Evolutionary conservation across 257 asterid species (phyloP), one percentile per base, ranked within the genome.

Genomic region (Solanum corneliomulleri): DNA sequence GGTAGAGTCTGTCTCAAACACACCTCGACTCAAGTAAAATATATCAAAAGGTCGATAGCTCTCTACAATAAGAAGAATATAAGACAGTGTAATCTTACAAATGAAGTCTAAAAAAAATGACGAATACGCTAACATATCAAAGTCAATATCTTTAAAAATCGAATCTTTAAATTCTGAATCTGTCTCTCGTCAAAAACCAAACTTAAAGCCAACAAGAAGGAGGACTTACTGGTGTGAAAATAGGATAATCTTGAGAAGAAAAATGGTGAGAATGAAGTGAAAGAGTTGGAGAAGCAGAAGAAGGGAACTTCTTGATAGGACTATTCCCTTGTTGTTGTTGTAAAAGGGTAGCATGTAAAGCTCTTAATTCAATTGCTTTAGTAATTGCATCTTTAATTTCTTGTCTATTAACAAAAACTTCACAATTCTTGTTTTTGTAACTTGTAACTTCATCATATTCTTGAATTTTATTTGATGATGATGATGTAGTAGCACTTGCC

Each of bases 191-290:
- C n/a, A 18, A 16, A 52, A 52, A 18, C 10, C 23, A 52, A 16
- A 52, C 45, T 7, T 90, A 25, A 70, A 35, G 75, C 93, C 94
- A 47, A 62, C 12, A 5, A 76, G 70, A 3, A 5, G 14, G 13
- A 31, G 11, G 27, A 91, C 94, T 94, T 87, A 97, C 99, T 9
- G 98, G 98, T 76, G 98, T 95, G 33, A 97, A 97, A 92, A 95
- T 96, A 23, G 98, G 98, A 89, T 95, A 97, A 87, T 97, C 99
- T 56, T 94, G 98, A 0, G 99, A 94, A 21, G 98, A 94, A 11
- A 97, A 89, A 81, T 93, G 91, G 11, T 93, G 91, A 49, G 88
- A 86, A 88, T 90, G 94, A 86, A 90, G 94, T 27, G 96, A 92
- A 87, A 89, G 92, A 72, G 81, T 37, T 4, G 99, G 98, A 75